A percentile compares a stretch with the other conserved stretches of the same genome.
These are phyloP conservation scores for Leccinum aurantiacum DNA, from an alignment of 768 basidiomycete genomes.

Conservation along the genomic window DNA sequence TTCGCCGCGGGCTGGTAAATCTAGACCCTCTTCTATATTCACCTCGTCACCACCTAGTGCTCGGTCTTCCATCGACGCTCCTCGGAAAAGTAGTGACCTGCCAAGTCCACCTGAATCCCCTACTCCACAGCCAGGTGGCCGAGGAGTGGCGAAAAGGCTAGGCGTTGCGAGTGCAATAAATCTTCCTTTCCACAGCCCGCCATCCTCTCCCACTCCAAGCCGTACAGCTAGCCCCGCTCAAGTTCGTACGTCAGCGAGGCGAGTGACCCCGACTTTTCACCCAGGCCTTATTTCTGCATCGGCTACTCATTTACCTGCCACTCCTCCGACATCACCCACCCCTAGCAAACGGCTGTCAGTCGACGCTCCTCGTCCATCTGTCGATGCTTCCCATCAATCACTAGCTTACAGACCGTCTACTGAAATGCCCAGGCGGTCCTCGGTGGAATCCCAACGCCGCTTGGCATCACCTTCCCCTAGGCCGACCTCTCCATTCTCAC, in stretches of 20 bases:
- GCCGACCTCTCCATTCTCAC: conserved; percentile 46
- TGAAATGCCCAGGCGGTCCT: conserved; percentile 17
- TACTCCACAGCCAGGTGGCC: conserved; percentile 41
- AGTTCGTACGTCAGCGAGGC: conserved; percentile 41
- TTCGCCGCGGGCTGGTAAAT: conserved; percentile 32
- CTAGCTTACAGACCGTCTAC: conserved; percentile 37
- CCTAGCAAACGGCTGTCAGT: conserved; percentile 30
- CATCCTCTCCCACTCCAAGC: conserved; percentile 40
- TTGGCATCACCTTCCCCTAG: conserved; percentile 34
- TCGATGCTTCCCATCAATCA: conserved; percentile 35
- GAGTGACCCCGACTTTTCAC: conserved; percentile 40
- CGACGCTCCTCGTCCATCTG: conserved; percentile 24
- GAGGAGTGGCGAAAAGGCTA: conserved; percentile 38
- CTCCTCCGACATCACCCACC: conserved; percentile 30
- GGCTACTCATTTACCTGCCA: conserved; percentile 49
- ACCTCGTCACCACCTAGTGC: conserved; percentile 27
- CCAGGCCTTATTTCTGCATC: conserved; percentile 50
- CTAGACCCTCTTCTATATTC: conserved; percentile 34
- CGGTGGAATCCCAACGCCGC: conserved; percentile 29
- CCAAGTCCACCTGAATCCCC: conserved; percentile 50
- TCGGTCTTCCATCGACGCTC: conserved; percentile 36
- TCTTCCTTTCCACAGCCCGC: conserved; percentile 39
- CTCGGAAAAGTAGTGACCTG: conserved; percentile 38
- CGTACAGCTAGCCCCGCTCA: conserved; percentile 43
- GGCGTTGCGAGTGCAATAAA: conserved; percentile 42